A percentile compares a stretch with the other conserved stretches of the same genome.
phyloP scores from a whole-genome alignment of 2,329 filamentous ascomycete genomes.

The Hypoxylon sp. region DNA sequence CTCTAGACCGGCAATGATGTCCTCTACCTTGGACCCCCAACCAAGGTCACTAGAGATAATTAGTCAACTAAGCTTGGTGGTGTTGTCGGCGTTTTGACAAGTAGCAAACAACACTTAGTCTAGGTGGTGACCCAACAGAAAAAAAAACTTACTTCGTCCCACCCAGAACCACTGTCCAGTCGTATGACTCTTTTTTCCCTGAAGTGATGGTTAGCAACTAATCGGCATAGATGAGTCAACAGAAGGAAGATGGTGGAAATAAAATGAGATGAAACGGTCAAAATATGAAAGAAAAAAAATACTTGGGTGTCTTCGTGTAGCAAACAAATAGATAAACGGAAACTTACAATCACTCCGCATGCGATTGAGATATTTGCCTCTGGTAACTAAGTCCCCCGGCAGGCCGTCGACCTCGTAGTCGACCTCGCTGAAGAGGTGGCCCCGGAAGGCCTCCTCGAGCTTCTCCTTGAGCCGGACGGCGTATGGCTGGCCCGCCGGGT shows the following conservation, averaged over 20 bases:
- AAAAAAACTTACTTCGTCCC: conserved; percentile 68
- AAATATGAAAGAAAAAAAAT: neutral
- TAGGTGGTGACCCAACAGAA: neutral
- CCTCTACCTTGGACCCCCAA: conserved; percentile 51
- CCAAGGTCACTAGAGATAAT: conserved; percentile 61
- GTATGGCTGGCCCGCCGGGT: conserved; percentile 65
- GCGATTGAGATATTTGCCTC: conserved; percentile 49
- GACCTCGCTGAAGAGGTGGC: conserved; percentile 51
- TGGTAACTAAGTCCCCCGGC: conserved; percentile 62
- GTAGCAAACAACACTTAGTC: neutral
- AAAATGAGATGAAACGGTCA: neutral
- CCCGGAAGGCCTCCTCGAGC: conserved; percentile 60
- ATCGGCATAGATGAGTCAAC: neutral
- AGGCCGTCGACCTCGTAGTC: conserved; percentile 60
- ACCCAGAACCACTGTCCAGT: conserved; percentile 73
- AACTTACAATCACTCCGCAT: conserved; percentile 47
- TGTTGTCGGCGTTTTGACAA: neutral
- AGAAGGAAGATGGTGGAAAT: conserved; percentile 1
- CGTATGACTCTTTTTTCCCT: conserved; percentile 38
- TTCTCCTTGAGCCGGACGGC: conserved; percentile 59
- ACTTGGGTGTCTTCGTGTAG: neutral
- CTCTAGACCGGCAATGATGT: conserved; percentile 63
- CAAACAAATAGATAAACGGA: neutral
- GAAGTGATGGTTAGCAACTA: conserved; percentile 1
- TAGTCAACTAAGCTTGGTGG: conserved; percentile 11